Base-by-base conservation (phyloP, 495 filamentous ascomycete species). In the Hapsidospora chrysogenum region DNA sequence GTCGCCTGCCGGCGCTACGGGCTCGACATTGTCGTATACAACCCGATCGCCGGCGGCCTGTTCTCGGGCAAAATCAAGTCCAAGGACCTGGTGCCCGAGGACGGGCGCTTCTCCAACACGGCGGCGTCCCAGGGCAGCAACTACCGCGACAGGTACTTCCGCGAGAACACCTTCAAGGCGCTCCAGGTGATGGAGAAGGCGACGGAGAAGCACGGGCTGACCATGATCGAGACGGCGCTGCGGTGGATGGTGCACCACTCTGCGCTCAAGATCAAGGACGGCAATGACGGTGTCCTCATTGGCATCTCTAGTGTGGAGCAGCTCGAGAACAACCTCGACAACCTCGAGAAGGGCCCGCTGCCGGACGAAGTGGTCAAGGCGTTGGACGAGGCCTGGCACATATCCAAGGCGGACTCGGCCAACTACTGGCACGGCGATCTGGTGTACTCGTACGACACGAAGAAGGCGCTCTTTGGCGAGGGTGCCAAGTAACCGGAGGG, bases 21-120 rank as follows among this genome's bases (percentile, higher is more conserved):
- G 0, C 61, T 95, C 18, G 80, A 89, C 40, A 70, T 93, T 17
- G 85, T 93, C 17, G 63, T 87, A n/a, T 93, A 95, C 56, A 93
- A 93, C 52, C 86, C 86, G 0, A 59, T 81, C 33, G 83, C 81
- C 8, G 85, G 85, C 4, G 86, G 86, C 0, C 52, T 93, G 14
- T 79, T 93, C 48, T 77, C 76, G 17, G 83, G 85, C 35, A 89
- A 89, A 49, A 85, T 85, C 60, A 85, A 82, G 58, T 66, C 68
- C 23, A 56, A 52, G 19, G 79, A 81, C 48, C 43, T 54, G 9
- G 54, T 76, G 0, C 80, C 81, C 4, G 49, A 52, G 0, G 67
- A 73, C 31, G 84, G 86, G 3, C 68, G 86, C 10, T 93, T 74
- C 54, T 55, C 52, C n/a, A 35, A 33, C 1, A 49, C 44, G 21